Conservation (phyloP, 2,329 filamentous ascomycete species). For the Penicillium occitanis region DNA sequence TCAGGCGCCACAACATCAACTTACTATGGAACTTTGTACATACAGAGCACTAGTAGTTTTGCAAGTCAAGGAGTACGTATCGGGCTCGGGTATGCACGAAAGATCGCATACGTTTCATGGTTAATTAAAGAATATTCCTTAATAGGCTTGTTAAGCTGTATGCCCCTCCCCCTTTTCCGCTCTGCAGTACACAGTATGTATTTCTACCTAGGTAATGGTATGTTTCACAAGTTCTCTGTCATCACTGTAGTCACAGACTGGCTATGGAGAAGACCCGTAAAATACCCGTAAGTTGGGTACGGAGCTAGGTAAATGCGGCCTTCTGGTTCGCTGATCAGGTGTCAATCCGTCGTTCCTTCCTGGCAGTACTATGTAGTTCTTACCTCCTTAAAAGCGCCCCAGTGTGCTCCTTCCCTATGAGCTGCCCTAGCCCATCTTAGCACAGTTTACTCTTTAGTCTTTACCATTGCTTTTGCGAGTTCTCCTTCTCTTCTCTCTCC, state of each 20-base stretch:
- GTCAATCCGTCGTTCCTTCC: constrained; percentile 10
- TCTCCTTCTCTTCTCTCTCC: neutral
- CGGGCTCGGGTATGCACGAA: constrained; percentile 3
- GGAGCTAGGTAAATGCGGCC: neutral
- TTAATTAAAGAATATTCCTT: neutral
- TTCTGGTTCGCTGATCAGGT: constrained; percentile 18
- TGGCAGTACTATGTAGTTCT: neutral
- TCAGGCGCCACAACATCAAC: constrained; percentile 15
- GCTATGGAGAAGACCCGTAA: neutral
- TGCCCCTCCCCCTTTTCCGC: constrained; percentile 5
- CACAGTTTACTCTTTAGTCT: neutral
- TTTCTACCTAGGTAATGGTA: neutral
- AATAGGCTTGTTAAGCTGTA: neutral
- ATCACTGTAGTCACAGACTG: too few relatives aligned
- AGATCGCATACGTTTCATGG: neutral
- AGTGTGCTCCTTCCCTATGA: neutral
- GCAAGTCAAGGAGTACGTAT: neutral
- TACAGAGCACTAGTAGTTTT: neutral
- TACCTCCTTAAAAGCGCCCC: constrained; percentile 9
- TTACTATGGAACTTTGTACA: neutral
- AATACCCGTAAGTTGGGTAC: neutral
- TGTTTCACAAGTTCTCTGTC: neutral
- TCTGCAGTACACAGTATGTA: neutral
- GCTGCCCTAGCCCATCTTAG: neutral
- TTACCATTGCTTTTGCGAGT: neutral